A percentile compares a stretch with the other conserved stretches of the same genome.
Conservation (phyloP, 1,284 basidiomycete species). For the Moesziomyces sp. region DNA sequence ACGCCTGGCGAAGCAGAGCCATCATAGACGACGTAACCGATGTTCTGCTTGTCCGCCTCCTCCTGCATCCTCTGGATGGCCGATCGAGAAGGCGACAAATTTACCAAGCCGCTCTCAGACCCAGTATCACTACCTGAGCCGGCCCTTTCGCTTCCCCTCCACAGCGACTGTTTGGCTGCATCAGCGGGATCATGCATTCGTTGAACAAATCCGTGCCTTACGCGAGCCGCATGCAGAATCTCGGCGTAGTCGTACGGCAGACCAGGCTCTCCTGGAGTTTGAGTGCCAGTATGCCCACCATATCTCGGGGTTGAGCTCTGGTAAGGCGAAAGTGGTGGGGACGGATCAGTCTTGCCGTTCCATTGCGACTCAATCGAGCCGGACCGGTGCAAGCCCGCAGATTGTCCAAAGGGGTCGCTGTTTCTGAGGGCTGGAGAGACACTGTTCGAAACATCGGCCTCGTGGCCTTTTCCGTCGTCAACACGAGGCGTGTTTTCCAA, state of each 20-base stretch:
- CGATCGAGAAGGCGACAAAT: neutral
- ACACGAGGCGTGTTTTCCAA: neutral
- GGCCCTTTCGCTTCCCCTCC: neutral
- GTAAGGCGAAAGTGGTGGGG: neutral
- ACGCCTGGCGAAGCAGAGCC: neutral
- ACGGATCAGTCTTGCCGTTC: neutral
- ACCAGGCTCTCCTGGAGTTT: neutral
- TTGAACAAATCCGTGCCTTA: neutral
- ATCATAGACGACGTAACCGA: slow-evolving; percentile 12
- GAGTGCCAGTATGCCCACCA: neutral
- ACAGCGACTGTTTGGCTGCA: neutral
- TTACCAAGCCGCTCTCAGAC: slow-evolving; percentile 2
- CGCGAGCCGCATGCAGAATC: neutral
- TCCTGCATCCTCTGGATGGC: slow-evolving; percentile 11
- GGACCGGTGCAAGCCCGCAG: neutral
- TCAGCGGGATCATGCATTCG: neutral
- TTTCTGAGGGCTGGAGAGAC: neutral
- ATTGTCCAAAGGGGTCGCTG: neutral
- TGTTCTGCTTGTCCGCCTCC: neutral
- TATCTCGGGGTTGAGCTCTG: neutral
- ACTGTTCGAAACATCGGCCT: neutral
- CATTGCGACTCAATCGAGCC: neutral
- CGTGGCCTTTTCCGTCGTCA: neutral
- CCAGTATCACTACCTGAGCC: neutral
- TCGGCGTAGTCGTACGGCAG: neutral